Evolutionary conservation across 176 grass and related monocot species (phyloP).

Genomic region (Cenchrus americanus): DNA sequence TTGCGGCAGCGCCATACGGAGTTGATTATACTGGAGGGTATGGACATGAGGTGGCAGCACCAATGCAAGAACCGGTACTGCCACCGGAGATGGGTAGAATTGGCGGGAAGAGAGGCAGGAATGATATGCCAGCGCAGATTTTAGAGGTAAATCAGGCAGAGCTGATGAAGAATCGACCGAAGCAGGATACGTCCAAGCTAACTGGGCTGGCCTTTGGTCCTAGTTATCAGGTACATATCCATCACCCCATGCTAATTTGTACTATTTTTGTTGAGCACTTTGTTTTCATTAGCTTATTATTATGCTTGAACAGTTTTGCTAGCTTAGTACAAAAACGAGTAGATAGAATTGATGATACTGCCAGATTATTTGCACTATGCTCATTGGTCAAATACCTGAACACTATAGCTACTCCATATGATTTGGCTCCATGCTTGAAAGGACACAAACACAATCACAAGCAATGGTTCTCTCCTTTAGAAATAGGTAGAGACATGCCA

Average conservation of each 20-base stretch:
- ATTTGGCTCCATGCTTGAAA: not conserved
- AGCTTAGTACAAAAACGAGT: not conserved
- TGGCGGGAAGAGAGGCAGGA: slow-evolving; percentile 84
- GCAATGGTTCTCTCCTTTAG: not conserved
- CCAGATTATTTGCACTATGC: not conserved
- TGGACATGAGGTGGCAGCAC: slow-evolving; percentile 13
- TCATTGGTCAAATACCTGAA: not conserved
- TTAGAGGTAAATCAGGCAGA: slow-evolving; percentile 92
- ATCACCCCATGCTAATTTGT: slow-evolving; percentile 11
- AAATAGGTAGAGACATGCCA: not conserved
- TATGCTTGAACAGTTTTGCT: not conserved
- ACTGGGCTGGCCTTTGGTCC: slow-evolving; percentile 91
- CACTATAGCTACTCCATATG: not conserved
- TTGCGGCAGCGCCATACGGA: not conserved
- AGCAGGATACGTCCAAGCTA: slow-evolving; percentile 78
- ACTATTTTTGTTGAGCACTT: not conserved
- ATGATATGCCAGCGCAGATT: slow-evolving; percentile 68
- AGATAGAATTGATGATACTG: slow-evolving; percentile 10
- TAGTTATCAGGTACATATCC: slow-evolving; percentile 74
- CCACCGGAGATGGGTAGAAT: slow-evolving; percentile 58
- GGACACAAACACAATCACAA: not conserved
- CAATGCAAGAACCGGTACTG: slow-evolving; percentile 31
- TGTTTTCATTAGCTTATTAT: slow-evolving; percentile 23
- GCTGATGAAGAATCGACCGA: slow-evolving; percentile 91
- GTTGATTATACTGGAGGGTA: slow-evolving; percentile 47